These are phyloP conservation scores for Chamaenerion angustifolium DNA, from an alignment of 345 rosid genomes.

Conservation along the genomic window DNA sequence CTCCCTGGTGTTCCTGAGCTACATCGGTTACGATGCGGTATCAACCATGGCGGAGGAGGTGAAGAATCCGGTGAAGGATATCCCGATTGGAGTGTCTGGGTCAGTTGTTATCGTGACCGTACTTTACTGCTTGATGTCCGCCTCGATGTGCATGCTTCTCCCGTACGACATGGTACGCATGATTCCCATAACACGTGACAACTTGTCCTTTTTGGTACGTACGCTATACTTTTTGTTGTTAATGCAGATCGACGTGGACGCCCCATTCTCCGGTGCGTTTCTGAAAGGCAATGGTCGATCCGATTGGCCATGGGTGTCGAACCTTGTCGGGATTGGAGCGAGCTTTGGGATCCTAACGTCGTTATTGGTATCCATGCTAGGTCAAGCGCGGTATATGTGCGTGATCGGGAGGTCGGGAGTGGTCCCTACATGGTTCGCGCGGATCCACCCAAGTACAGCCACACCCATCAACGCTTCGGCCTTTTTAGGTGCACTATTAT, in stretches of 20 bases:
- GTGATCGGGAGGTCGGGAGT: constrained; percentile 91
- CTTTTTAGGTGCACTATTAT: constrained; percentile 60
- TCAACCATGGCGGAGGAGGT: constrained; percentile 92
- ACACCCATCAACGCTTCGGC: constrained; percentile 93
- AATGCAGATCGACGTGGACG: constrained; percentile 73
- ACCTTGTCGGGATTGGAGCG: constrained; percentile 84
- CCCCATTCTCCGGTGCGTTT: constrained; percentile 76
- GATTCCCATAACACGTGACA: too few species aligned
- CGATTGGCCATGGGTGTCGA: constrained; percentile 43
- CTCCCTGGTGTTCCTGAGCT: constrained; percentile 69
- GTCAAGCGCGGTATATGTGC: constrained; percentile 94
- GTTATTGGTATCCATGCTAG: constrained; percentile 82
- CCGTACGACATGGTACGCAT: constrained; percentile 15
- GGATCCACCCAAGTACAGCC: constrained; percentile 64
- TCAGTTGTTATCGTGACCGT: constrained; percentile 44
- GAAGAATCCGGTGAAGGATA: constrained; percentile 57
- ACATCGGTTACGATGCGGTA: constrained; percentile 76
- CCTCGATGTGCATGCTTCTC: constrained; percentile 48
- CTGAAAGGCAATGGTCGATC: constrained; percentile 10
- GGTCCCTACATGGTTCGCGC: constrained; percentile 82
- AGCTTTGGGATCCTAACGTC: constrained; percentile 94
- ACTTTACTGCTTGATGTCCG: constrained; percentile 48
- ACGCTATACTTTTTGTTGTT: too few species aligned
- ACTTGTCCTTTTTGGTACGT: too few species aligned
- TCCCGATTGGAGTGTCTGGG: constrained; percentile 77